Evolutionary conservation across 2,329 filamentous ascomycete species (phyloP).

Genomic region (Aureobasidium leucospermi): DNA sequence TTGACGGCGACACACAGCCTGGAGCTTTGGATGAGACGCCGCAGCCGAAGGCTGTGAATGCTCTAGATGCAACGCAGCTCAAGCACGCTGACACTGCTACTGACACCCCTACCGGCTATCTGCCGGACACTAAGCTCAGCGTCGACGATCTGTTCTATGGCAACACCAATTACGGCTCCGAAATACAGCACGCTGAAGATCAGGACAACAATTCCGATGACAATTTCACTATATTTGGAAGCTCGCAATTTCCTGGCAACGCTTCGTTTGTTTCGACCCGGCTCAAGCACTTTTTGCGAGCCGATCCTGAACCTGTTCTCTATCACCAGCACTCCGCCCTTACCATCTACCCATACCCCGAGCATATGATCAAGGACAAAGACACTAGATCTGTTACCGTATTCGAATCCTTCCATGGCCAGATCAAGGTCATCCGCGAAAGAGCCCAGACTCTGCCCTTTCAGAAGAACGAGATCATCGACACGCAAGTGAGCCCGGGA

Average conservation of each 20-base stretch:
- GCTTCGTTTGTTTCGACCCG: conserved; percentile 24
- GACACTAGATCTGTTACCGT: conserved; percentile 25
- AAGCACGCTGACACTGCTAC: background rate
- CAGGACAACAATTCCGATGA: conserved; percentile 15
- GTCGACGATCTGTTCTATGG: conserved; percentile 31
- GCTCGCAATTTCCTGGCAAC: conserved; percentile 20
- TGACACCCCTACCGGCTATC: conserved; percentile 8
- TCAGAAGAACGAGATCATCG: background rate
- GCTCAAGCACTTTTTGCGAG: conserved; percentile 18
- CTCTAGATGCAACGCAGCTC: background rate
- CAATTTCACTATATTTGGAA: conserved; percentile 7
- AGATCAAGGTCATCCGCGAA: conserved; percentile 23
- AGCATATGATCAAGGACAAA: conserved; percentile 2
- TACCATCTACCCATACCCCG: conserved; percentile 27
- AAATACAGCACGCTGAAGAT: conserved; percentile 17
- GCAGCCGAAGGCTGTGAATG: no score
- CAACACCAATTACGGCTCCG: conserved; percentile 20
- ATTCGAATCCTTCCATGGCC: conserved; percentile 18
- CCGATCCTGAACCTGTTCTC: background rate
- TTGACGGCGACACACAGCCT: background rate
- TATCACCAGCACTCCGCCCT: conserved; percentile 20
- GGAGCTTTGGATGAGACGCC: background rate
- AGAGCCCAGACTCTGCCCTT: conserved; percentile 16
- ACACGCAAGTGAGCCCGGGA: background rate
- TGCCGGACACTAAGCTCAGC: conserved; percentile 19